Conservation (phyloP, 495 filamentous ascomycete species). For the Penicillium simplicissimum region DNA sequence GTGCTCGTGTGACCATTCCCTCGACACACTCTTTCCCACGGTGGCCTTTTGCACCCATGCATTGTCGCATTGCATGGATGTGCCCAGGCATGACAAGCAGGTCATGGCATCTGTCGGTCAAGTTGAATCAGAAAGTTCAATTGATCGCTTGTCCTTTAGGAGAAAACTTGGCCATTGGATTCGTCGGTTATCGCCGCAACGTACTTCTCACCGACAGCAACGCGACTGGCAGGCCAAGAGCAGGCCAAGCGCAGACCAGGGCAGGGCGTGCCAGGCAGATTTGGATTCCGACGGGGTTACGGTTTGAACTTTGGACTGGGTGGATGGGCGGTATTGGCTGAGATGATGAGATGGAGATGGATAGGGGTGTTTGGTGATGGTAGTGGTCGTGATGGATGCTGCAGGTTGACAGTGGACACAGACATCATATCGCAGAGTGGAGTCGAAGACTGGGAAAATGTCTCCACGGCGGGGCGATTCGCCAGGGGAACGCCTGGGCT, state of each 20-base stretch:
- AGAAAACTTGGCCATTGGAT: not conserved
- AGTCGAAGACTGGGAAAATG: not conserved
- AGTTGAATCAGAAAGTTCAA: not conserved
- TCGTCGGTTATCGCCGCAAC: slow-evolving; percentile 8
- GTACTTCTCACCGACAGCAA: slow-evolving; percentile 12
- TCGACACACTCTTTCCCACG: not conserved
- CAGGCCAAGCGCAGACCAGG: not conserved
- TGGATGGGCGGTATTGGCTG: not conserved
- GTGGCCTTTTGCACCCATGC: slow-evolving; percentile 13
- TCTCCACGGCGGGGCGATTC: slow-evolving; percentile 9
- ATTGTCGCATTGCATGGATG: slow-evolving; percentile 14
- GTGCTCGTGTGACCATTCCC: not conserved
- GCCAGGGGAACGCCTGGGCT: not conserved
- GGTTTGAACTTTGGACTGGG: slow-evolving; percentile 16
- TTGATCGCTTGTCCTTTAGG: not conserved
- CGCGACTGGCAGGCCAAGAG: slow-evolving; percentile 9
- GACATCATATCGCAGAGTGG: slow-evolving; percentile 6
- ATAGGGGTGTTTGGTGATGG: not conserved
- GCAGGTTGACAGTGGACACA: not conserved
- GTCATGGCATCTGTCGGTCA: not conserved
- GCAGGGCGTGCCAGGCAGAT: slow-evolving; percentile 1
- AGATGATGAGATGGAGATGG: not conserved
- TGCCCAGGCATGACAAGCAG: not conserved
- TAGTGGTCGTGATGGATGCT: not conserved
- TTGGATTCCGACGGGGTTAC: slow-evolving; percentile 12